Conservation (phyloP, 805 yeast species). For the Nakazawaea laoshanensis region DNA sequence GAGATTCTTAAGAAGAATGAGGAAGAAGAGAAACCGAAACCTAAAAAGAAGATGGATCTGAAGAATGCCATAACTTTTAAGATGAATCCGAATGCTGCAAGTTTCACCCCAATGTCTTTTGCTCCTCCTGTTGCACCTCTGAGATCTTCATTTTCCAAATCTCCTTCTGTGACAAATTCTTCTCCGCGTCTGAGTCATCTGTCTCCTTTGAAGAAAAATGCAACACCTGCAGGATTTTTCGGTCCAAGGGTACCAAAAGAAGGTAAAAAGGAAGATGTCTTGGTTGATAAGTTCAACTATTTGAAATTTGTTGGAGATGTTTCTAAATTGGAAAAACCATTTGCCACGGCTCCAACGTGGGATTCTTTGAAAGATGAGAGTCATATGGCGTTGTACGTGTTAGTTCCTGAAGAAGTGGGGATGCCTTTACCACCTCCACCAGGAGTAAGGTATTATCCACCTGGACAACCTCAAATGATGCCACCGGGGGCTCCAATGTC, state of each 20-base stretch:
- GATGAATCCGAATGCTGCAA: constrained; percentile 61
- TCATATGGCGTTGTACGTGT: constrained; percentile 43
- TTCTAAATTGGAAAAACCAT: constrained; percentile 49
- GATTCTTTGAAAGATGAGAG: constrained; percentile 47
- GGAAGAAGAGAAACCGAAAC: constrained; percentile 13
- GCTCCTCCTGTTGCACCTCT: constrained; percentile 14
- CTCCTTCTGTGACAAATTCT: constrained; percentile 5
- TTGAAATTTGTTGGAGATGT: constrained; percentile 37
- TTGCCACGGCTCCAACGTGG: constrained; percentile 76
- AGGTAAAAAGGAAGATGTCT: constrained; percentile 22
- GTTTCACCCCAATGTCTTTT: constrained; percentile 43
- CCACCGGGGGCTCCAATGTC: constrained; percentile 9
- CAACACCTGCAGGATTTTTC: constrained; percentile 23
- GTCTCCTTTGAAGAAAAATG: constrained; percentile 4
- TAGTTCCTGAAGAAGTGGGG: constrained; percentile 19
- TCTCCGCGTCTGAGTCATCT: constrained; percentile 13
- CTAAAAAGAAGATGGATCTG: constrained; percentile 37
- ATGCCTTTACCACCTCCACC: constrained; percentile 13
- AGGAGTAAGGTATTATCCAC: constrained; percentile 8
- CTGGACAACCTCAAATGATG: constrained; percentile 9
- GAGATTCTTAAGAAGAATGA: constrained; percentile 34
- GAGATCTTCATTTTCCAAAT: constrained; percentile 3
- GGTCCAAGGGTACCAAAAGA: constrained; percentile 26
- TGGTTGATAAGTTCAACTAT: constrained; percentile 41
- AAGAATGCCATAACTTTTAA: constrained; percentile 50